phyloP scores from a whole-genome alignment of 2,329 filamentous ascomycete genomes.

The Nectriaceae sp. region DNA sequence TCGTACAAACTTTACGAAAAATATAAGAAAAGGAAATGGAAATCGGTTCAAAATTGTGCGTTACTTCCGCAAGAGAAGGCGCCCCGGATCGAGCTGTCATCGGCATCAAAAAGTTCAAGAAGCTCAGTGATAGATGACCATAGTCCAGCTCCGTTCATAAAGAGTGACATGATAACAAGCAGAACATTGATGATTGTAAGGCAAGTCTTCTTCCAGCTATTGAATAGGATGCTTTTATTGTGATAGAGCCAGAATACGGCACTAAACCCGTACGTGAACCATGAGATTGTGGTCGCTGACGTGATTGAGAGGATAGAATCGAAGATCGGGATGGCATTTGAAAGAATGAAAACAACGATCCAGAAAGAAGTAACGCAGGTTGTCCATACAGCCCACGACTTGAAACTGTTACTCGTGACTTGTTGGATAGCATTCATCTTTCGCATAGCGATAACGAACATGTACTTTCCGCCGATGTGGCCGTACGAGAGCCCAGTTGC shows the following conservation, averaged over 20 bases:
- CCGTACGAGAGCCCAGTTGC: constrained; percentile 34
- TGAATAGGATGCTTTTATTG: constrained; percentile 35
- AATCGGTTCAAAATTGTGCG: constrained; percentile 2
- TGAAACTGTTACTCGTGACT: constrained; percentile 35
- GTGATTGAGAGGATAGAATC: constrained; percentile 40
- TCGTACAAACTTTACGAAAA: no score
- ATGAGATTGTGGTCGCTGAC: constrained; percentile 37
- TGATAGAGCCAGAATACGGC: constrained; percentile 39
- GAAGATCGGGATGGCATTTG: constrained; percentile 40
- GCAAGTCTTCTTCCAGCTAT: constrained; percentile 30
- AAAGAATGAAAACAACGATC: constrained; percentile 36
- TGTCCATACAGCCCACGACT: constrained; percentile 37
- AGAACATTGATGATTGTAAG: constrained; percentile 31
- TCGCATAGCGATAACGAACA: constrained; percentile 24
- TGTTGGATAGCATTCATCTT: constrained; percentile 21
- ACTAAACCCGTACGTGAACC: constrained; percentile 40
- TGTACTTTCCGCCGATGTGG: constrained; percentile 36
- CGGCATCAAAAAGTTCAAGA: constrained; percentile 17
- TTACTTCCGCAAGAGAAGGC: constrained; percentile 26
- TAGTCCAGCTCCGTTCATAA: constrained; percentile 38
- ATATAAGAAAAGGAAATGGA: no score
- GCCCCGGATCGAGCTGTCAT: constrained; percentile 15
- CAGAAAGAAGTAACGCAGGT: constrained; percentile 35
- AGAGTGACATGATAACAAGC: constrained; percentile 34
- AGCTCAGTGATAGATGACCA: constrained; percentile 35